These are phyloP conservation scores for Dactylellina haptotyla DNA, from an alignment of 2,329 filamentous ascomycete species.

Conservation along the genomic window DNA sequence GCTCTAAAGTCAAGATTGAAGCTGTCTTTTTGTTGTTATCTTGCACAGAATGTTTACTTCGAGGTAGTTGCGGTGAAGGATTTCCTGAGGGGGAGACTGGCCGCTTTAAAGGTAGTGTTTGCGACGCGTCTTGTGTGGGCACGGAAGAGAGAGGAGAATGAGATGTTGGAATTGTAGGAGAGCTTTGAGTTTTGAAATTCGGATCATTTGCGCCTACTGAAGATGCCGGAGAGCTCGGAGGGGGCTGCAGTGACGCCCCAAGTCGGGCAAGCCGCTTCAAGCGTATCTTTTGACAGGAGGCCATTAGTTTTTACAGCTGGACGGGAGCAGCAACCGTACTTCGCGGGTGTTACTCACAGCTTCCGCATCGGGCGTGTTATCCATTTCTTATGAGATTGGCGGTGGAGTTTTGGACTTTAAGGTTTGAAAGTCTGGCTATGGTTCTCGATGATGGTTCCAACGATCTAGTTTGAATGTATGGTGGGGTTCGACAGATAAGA, in stretches of 20 bases:
- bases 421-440: too few species aligned
- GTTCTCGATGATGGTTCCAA: too few species aligned
- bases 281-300: conserved; percentile 20
- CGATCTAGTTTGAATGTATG: too few species aligned
- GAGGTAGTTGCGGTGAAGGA: conserved; percentile 6
- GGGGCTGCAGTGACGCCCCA: conserved; percentile 14
- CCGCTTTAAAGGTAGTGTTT: conserved; percentile 25
- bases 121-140: not conserved
- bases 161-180: not conserved
- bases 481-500: too few species aligned
- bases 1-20: conserved; percentile 19
- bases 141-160: not conserved
- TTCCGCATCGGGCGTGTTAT: conserved; percentile 40
- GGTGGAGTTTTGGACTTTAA: too few species aligned
- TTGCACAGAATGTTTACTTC: conserved; percentile 21
- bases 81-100: conserved; percentile 26
- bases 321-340: too few species aligned
- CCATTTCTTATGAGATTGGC: conserved; percentile 10
- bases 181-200: not conserved
- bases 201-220: not conserved
- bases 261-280: conserved; percentile 41
- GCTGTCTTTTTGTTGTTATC: not conserved
- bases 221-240: conserved; percentile 4
- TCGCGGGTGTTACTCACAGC: conserved; percentile 3
- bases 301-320: too few species aligned